Conservation (phyloP, 2,329 filamentous ascomycete species). For the Trichoderma sp. region DNA sequence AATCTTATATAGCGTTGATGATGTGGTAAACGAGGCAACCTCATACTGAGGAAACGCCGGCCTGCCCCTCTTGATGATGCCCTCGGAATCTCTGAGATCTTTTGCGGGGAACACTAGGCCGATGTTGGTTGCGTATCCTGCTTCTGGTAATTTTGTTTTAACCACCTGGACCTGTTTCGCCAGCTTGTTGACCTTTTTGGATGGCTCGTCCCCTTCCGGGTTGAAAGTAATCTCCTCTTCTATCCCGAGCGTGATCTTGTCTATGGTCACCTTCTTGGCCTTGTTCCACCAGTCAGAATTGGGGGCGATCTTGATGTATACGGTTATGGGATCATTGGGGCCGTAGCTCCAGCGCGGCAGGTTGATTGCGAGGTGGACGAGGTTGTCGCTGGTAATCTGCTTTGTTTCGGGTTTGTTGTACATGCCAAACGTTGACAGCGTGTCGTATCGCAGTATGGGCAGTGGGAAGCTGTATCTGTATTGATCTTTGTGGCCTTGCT, state of each 20-base stretch:
- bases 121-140: slow-evolving; percentile 90
- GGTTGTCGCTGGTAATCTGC: slow-evolving; percentile 81
- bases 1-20: slow-evolving; percentile 94
- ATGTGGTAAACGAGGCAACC: slow-evolving; percentile 89
- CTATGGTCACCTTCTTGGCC: slow-evolving; percentile 87
- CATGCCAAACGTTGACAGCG: slow-evolving; percentile 97
- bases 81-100: slow-evolving; percentile 82
- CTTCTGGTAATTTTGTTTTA: slow-evolving; percentile 82
- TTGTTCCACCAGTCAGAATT: slow-evolving; percentile 91
- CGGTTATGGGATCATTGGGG: slow-evolving; percentile 89
- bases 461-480: slow-evolving; percentile 91
- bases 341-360: slow-evolving; percentile 96
- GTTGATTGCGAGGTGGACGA: slow-evolving; percentile 89
- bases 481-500: slow-evolving; percentile 84
- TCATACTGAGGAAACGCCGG: slow-evolving; percentile 87
- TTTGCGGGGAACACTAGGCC: slow-evolving; percentile 89
- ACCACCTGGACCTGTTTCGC: slow-evolving; percentile 81
- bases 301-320: slow-evolving; percentile 91
- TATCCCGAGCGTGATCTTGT: slow-evolving; percentile 89
- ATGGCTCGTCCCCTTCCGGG: slow-evolving; percentile 92
- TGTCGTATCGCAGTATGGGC: slow-evolving; percentile 91
- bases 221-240: slow-evolving; percentile 99
- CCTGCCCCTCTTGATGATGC: slow-evolving; percentile 81
- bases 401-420: slow-evolving; percentile 94
- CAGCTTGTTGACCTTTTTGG: slow-evolving; percentile 83